Conservation (phyloP, 164 flowering plant genomes). For the Magnolia sinica region DNA sequence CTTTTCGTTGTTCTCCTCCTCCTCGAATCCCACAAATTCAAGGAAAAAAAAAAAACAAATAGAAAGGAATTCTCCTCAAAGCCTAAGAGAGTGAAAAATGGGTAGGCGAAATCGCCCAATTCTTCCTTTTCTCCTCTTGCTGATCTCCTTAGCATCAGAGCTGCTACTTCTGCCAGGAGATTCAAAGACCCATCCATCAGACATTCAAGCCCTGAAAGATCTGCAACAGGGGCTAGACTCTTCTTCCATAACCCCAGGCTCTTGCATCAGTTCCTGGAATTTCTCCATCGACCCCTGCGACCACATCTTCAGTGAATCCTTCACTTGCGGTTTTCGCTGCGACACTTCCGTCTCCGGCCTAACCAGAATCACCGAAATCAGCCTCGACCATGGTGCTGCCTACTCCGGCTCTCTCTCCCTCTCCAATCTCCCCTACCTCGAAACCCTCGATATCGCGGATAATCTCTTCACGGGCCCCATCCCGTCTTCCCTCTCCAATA, state of each 20-base stretch:
- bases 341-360: conserved; percentile 30
- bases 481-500: conserved; percentile 50
- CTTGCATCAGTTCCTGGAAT: conserved; percentile 79
- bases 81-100: background rate
- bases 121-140: background rate
- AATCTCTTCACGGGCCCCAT: conserved; percentile 61
- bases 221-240: conserved; percentile 39
- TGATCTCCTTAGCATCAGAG: background rate
- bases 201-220: conserved; percentile 44
- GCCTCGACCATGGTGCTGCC: conserved; percentile 68
- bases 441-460: conserved; percentile 59
- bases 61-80: too few species aligned
- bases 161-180: background rate
- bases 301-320: conserved; percentile 44
- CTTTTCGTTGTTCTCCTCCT: too few species aligned
- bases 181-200: conserved; percentile 16
- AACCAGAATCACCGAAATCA: conserved; percentile 72
- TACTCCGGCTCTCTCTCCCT: conserved; percentile 61
- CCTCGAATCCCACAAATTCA: too few species aligned
- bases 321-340: conserved; percentile 94
- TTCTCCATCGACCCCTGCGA: conserved; percentile 89
- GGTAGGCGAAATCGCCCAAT: background rate
- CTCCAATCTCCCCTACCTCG: conserved; percentile 49
- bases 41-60: too few species aligned
- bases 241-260: conserved; percentile 52